Conservation (phyloP, 495 filamentous ascomycete species). For the Margaritispora aquatica region DNA sequence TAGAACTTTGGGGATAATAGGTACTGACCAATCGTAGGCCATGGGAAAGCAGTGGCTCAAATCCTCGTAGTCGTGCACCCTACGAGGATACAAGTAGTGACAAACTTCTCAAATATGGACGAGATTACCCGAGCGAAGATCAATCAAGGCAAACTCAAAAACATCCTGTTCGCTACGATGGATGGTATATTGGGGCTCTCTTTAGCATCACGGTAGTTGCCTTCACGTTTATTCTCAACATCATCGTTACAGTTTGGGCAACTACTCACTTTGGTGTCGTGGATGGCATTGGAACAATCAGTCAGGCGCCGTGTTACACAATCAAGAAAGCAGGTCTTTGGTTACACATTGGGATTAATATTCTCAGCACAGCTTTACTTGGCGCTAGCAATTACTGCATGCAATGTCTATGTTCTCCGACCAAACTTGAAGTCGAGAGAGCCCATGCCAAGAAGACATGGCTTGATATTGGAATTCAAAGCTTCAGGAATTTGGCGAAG, state of each 20-base stretch:
- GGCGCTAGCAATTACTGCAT: slow-evolving; percentile 38
- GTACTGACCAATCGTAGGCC: background rate
- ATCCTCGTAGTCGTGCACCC: background rate
- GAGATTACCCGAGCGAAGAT: background rate
- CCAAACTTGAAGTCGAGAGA: slow-evolving; percentile 32
- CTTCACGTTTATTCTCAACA: slow-evolving; percentile 6
- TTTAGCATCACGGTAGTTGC: background rate
- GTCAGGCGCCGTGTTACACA: slow-evolving; percentile 21
- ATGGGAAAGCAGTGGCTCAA: slow-evolving; percentile 1
- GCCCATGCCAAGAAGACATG: slow-evolving; percentile 30
- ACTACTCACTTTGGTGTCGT: slow-evolving; percentile 7
- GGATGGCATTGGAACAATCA: slow-evolving; percentile 13
- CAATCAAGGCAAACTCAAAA: background rate
- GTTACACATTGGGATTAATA: slow-evolving; percentile 33
- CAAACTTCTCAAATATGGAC: background rate
- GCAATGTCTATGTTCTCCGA: slow-evolving; percentile 35
- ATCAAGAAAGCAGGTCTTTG: slow-evolving; percentile 21
- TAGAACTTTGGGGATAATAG: background rate
- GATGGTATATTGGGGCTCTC: slow-evolving; percentile 9
- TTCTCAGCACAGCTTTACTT: slow-evolving; percentile 33
- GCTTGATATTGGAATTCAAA: slow-evolving; percentile 37
- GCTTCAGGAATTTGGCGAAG: slow-evolving; percentile 30
- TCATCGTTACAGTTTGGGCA: slow-evolving; percentile 11
- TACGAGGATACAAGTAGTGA: slow-evolving; percentile 9
- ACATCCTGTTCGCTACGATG: background rate